These are phyloP conservation scores for Emmonsiellopsis sp. DNA, from an alignment of 2,329 filamentous ascomycete species.

Conservation along the genomic window DNA sequence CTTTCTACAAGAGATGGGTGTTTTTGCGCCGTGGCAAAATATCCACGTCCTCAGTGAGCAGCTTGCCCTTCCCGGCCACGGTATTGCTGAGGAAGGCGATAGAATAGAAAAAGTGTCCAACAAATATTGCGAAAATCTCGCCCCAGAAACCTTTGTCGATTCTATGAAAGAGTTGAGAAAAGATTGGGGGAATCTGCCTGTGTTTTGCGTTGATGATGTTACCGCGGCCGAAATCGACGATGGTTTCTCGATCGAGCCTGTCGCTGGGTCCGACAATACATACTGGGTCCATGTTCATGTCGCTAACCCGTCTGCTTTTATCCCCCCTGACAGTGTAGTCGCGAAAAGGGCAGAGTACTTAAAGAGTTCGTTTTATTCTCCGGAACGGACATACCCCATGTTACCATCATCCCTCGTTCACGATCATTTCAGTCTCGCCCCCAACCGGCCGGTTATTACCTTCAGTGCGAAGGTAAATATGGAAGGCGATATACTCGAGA, in stretches of 20 bases:
- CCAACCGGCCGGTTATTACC: conserved; percentile 49
- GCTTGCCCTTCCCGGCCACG: conserved; percentile 43
- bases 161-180: conserved; percentile 47
- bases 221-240: conserved; percentile 54
- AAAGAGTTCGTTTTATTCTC: conserved; percentile 44
- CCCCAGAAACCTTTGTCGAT: conserved; percentile 35
- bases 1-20: conserved; percentile 54
- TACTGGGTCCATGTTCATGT: conserved; percentile 56
- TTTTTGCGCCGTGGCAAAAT: conserved; percentile 52
- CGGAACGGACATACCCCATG: conserved; percentile 49
- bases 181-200: conserved; percentile 48
- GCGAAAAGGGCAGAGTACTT: conserved; percentile 48
- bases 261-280: conserved; percentile 34
- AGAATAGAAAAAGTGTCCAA: conserved; percentile 23
- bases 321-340: conserved; percentile 42
- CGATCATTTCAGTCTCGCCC: conserved; percentile 45
- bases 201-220: conserved; percentile 52
- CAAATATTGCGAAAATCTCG: conserved; percentile 18
- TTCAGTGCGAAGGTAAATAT: conserved; percentile 49
- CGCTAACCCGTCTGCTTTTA: conserved; percentile 56
- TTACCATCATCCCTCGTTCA: conserved; percentile 42
- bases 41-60: conserved; percentile 42
- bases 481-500: conserved; percentile 46
- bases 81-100: conserved; percentile 23
- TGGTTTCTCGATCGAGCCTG: conserved; percentile 49